A percentile compares a stretch with the other conserved stretches of the same genome.
Conservation (phyloP, 352 stramenopile genomes). For the Globisporangium mamillatum region DNA sequence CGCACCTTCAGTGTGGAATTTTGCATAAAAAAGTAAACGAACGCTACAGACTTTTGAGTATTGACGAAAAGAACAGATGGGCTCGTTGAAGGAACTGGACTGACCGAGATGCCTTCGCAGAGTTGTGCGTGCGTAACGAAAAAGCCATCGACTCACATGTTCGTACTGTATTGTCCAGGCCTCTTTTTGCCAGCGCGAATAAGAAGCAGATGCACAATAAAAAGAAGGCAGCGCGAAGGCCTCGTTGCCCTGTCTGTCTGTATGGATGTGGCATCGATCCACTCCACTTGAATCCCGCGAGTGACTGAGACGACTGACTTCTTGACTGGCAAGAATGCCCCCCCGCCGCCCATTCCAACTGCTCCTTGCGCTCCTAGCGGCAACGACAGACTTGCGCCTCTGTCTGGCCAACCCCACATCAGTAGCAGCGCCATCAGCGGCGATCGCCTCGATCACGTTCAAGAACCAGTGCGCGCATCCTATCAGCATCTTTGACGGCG, state of each 20-base stretch:
- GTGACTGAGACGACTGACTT: neutral
- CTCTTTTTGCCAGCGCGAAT: neutral
- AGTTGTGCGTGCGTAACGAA: neutral
- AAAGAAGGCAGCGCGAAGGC: too few relatives aligned
- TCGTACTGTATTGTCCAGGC: neutral
- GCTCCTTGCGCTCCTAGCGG: neutral
- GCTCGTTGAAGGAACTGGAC: neutral
- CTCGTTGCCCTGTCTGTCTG: too few relatives aligned
- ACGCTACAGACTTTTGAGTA: neutral
- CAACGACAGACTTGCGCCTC: too few relatives aligned
- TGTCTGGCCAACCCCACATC: neutral
- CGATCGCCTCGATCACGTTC: neutral
- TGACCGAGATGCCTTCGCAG: neutral
- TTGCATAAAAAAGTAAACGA: too few relatives aligned
- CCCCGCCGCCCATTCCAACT: neutral
- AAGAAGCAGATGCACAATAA: neutral
- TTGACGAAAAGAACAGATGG: neutral
- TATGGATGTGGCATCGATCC: neutral
- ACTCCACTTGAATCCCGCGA: neutral
- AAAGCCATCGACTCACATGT: neutral
- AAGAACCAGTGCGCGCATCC: neutral
- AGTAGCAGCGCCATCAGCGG: neutral
- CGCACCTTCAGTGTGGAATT: too few relatives aligned
- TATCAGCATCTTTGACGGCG: neutral
- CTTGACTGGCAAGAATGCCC: neutral